Base-by-base conservation (phyloP, 345 rosid genomes). In the Salix dunnii region DNA sequence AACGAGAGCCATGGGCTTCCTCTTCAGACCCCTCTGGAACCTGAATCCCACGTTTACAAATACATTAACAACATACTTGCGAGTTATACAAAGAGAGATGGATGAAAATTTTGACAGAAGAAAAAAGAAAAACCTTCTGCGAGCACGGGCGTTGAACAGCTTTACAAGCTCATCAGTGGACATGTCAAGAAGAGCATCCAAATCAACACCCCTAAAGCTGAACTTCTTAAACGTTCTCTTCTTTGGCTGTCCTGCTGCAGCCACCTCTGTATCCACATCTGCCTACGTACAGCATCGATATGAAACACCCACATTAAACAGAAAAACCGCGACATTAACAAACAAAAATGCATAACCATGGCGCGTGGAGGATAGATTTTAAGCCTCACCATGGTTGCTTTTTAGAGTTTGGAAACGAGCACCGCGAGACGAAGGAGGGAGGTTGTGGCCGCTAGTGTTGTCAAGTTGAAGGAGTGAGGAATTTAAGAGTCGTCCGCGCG, bases 1-100 rank as follows among this genome's bases (percentile, higher is more conserved):
- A 65, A 82, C 72, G 35, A 82, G 67, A 60, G 85, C 82, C 82
- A 78, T 82, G 36, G 85, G 85, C 80, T 82, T 82, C 61, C 85
- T 78, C 80, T 82, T 73, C 76, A 95, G 80, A 81, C 98, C 99
- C 74, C 98, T 91, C 82, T 90, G 89, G 84, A 95, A 95, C 94
- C 99, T 94, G 80, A 20, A 75, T 27, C 55, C 12, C 5, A 27
- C 20, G 53, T 23, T 12, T 25, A n/a, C 36, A 66, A 66, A 68
- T 21, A 62, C 43, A 74, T 13, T 35, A 21, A 11, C 48, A 27
- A 68, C 31, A 65, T 35, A 7, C 16, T 35, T 23, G 33, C 27
- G 6, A 30, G 6, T 7, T 23, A 23, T 25, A 35, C 18, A 20
- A 7, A 42, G 31, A 17, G 0, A 49, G 6, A 23, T 27, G 23